Conservation (phyloP, 164 flowering plant genomes). For the Magnolia sinica region DNA sequence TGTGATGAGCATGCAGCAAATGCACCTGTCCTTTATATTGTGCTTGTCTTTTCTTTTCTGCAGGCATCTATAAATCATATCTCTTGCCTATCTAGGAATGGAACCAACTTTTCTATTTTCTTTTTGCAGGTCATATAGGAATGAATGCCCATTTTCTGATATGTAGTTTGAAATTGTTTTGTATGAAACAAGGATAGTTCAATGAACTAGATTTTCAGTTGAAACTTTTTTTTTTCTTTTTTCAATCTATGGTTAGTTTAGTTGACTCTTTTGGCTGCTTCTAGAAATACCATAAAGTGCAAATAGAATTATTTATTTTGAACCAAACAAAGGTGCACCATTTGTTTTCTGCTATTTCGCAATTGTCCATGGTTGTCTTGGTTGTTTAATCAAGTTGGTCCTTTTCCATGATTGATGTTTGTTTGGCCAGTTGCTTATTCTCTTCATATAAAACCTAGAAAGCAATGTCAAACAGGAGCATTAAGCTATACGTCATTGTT, state of each 20-base stretch:
- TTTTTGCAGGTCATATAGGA: too few species aligned
- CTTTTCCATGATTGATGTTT: background rate
- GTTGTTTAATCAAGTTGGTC: background rate
- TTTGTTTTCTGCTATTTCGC: background rate
- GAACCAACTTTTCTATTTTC: too few species aligned
- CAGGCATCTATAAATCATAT: too few species aligned
- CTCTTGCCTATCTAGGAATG: too few species aligned
- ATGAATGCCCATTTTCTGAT: too few species aligned
- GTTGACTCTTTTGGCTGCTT: background rate
- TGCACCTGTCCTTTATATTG: too few species aligned
- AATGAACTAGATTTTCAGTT: background rate
- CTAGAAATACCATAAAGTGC: background rate
- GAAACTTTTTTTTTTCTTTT: background rate
- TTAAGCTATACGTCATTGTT: constrained; percentile 14
- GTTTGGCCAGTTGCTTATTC: background rate
- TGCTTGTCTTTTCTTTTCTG: too few species aligned
- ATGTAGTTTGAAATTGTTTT: too few species aligned
- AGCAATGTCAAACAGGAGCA: constrained; percentile 8
- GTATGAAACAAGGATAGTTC: too few species aligned
- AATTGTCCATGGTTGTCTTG: background rate
- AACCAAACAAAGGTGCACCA: background rate
- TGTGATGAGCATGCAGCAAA: too few species aligned
- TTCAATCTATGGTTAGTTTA: background rate
- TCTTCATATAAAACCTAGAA: background rate
- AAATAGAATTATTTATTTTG: background rate